A percentile compares a stretch with the other conserved stretches of the same genome.
phyloP scores from a whole-genome alignment of 441 rosid genomes.

The Pelargonium fulgidum region DNA sequence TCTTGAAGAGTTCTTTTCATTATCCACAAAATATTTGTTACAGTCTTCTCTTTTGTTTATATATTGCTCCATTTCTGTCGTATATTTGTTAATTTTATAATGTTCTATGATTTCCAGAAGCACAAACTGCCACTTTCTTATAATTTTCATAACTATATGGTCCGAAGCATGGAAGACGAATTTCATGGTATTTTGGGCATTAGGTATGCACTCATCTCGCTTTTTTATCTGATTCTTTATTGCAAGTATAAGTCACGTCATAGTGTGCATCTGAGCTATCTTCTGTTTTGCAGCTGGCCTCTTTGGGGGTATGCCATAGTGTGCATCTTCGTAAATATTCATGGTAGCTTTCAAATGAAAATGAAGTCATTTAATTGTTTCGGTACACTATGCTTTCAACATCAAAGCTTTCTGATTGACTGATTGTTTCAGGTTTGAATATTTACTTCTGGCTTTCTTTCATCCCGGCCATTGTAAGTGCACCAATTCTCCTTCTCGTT shows the following conservation, averaged over 20 bases:
- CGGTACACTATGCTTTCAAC: not conserved
- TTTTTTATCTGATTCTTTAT: not conserved
- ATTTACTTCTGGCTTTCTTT: conserved; percentile 92
- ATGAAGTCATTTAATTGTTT: conserved; percentile 8
- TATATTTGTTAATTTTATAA: conserved; percentile 1
- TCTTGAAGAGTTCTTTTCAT: not conserved
- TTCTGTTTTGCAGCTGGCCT: conserved; percentile 60
- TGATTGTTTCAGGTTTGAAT: conserved; percentile 77
- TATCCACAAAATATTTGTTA: no score
- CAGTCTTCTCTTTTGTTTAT: no score
- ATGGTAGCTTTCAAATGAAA: conserved; percentile 42
- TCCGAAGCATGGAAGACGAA: conserved; percentile 94
- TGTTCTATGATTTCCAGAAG: conserved; percentile 45
- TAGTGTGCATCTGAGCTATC: conserved; percentile 9
- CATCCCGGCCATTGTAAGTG: conserved; percentile 86
- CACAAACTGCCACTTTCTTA: conserved; percentile 82
- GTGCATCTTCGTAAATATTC: conserved; percentile 86
- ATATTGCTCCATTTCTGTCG: not conserved
- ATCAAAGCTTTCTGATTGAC: conserved; percentile 12
- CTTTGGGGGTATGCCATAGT: conserved; percentile 88
- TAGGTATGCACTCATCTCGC: conserved; percentile 39
- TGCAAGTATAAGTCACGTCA: not conserved
- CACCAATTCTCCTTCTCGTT: conserved; percentile 11
- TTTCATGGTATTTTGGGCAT: conserved; percentile 90
- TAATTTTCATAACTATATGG: conserved; percentile 86